Evolutionary conservation across 345 rosid genomes (phyloP), one percentile per base, ranked within the genome.

Genomic region (Turnera subulata): DNA sequence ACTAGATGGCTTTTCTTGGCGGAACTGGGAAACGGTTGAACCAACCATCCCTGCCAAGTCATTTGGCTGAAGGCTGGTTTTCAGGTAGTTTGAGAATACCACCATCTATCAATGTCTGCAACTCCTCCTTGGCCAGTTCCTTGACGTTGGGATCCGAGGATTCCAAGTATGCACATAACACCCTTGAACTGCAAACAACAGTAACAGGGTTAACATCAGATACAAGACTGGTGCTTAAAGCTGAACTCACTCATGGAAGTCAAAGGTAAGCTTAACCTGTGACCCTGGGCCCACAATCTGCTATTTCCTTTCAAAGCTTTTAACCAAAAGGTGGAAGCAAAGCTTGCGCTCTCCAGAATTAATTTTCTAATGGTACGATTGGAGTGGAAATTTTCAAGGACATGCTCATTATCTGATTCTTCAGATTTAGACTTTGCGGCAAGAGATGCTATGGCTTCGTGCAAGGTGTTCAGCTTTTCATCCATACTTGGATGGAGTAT

Each of bases 311-410:
- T 66, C 78, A 92, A 71, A 17, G 96, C 93, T 56, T 79, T 79
- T 71, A 72, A 72, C 88, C 84, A 92, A 45, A 92, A 79, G 19
- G 74, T 78, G 56, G 76, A 49, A 15, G 95, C 95, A 56, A 92
- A 84, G 18, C 65, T 38, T 18, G 98, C 79, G 75, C 84, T 69
- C 22, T 83, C 85, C 61, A 92, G 50, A 56, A 89, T 62, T 50
- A 86, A 79, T 72, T 86, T 89, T 73, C 96, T 82, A 68, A 89
- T 79, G 33, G 84, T 80, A 47, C 96, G 80, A 66, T 85, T 86
- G 23, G 96, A 84, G 64, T 92, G 94, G 70, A 86, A 86, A 73
- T 83, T 79, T 71, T 86, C 94, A 18, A 89, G 82, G 67, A 83
- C 70, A 58, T 92, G 97, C 56, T 84, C 86, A 60, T 66, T 59